Evolutionary conservation across 345 rosid species (phyloP), one percentile per base, ranked within the genome.

Genomic region (Populus nigra): DNA sequence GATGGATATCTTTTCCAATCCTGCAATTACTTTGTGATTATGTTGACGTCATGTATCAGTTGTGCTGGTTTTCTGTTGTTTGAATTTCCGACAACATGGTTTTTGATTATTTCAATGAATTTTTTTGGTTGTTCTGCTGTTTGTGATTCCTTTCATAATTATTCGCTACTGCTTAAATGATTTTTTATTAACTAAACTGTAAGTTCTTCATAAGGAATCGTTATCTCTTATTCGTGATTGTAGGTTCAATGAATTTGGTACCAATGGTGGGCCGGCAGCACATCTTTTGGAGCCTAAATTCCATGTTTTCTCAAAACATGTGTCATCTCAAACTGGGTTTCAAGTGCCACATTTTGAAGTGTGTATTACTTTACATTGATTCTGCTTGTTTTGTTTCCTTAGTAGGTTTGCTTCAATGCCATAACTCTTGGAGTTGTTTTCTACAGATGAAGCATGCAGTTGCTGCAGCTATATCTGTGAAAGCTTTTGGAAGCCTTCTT

Each of bases 241-340:
- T 65, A 92, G 97, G 83, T 90, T 87, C 85, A 92, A 82, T 75
- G 93, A 86, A 53, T 92, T 86, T 80, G 94, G 91, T 4, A 55
- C 74, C 62, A 81, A 90, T 77, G 97, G 94, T 1, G 97, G 97
- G 11, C 84, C 86, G 41, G 82, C 92, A 17, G 91, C 91, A n/a
- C 82, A 80, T 81, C 61, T 81, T 7, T 53, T 86, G 75, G 81
- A 68, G 53, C 91, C 94, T 29, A 92, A 92, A 73, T 79, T 82
- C 67, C 71, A 63, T 25, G 79, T 79, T 41, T 84, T 89, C 77
- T 67, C 88, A 1, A 88, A 76, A 73, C 91, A 84, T 39, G 70
- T 88, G 18, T 75, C 82, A 62, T 41, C 79, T 68, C 88, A 86
- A 17, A 87, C 90, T 13, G 92, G 91, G 38, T 68, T 90, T 76